phyloP scores from a whole-genome alignment of 768 basidiomycete genomes.

The Auriscalpium vulgare region DNA sequence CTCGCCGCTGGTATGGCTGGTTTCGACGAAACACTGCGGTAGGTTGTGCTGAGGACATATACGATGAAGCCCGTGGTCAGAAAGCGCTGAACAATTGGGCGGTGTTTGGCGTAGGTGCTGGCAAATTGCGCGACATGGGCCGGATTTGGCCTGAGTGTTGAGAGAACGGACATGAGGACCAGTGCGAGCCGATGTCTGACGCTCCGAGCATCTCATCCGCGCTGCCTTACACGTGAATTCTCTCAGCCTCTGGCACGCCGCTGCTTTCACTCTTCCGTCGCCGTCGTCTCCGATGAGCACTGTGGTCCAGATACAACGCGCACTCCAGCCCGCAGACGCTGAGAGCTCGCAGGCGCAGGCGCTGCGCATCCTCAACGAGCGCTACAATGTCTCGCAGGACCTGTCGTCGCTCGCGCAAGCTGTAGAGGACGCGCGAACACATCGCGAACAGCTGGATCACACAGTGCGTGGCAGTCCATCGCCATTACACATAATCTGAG shows the following conservation, averaged over 20 bases:
- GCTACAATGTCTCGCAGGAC: constrained; percentile 34
- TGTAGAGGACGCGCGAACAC: constrained; percentile 34
- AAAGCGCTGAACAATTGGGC: constrained; percentile 64
- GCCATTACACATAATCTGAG: constrained; percentile 22
- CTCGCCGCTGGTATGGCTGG: constrained; percentile 23
- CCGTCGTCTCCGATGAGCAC: neutral
- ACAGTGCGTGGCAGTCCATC: constrained; percentile 21
- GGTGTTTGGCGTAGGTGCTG: constrained; percentile 50
- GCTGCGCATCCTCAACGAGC: constrained; percentile 34
- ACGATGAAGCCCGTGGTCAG: constrained; percentile 64
- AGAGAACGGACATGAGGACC: constrained; percentile 22
- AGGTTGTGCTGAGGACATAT: constrained; percentile 62
- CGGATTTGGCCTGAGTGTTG: constrained; percentile 23
- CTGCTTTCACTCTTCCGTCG: neutral
- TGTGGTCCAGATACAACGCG: constrained; percentile 34
- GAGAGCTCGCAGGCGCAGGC: constrained; percentile 26
- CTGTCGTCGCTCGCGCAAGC: constrained; percentile 34
- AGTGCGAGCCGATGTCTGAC: no score
- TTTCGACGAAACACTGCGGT: constrained; percentile 44
- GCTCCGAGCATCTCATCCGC: no score
- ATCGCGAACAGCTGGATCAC: constrained; percentile 17
- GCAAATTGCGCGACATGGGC: constrained; percentile 36
- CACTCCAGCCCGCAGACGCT: constrained; percentile 42
- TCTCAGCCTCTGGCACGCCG: neutral
- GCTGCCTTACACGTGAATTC: neutral